Evolutionary conservation across 2,329 filamentous ascomycete genomes (phyloP).

Genomic region (Diaporthe destruens): DNA sequence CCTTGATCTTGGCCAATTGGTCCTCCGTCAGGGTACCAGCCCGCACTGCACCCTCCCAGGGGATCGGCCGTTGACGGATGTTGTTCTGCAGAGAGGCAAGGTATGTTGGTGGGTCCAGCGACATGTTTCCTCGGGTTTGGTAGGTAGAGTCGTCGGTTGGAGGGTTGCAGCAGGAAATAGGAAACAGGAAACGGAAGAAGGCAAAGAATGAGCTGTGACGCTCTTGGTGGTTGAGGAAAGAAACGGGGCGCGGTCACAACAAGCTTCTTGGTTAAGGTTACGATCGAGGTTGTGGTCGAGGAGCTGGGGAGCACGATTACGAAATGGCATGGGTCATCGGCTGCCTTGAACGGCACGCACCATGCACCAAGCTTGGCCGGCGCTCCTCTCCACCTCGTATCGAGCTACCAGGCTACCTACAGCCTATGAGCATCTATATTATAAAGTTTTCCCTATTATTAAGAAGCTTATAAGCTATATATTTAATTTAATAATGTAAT

Average conservation of each 20-base stretch:
- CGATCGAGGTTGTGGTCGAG: slow-evolving; percentile 2
- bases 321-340: slow-evolving; percentile 30
- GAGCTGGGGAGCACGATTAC: slow-evolving; percentile 34
- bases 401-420: background rate
- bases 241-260: slow-evolving; percentile 19
- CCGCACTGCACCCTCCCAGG: slow-evolving; percentile 96
- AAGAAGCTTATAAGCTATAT: too few species aligned
- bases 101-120: slow-evolving; percentile 91
- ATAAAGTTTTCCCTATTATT: too few species aligned
- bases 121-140: slow-evolving; percentile 69
- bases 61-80: slow-evolving; percentile 94
- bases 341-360: background rate
- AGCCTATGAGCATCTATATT: too few species aligned
- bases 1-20: slow-evolving; percentile 94
- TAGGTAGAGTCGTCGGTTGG: background rate
- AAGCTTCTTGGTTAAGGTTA: too few species aligned
- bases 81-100: slow-evolving; percentile 91
- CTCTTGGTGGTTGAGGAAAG: background rate
- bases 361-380: background rate
- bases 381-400: background rate
- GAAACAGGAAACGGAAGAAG: background rate
- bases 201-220: slow-evolving; percentile 1
- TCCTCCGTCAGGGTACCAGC: slow-evolving; percentile 94
- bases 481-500: too few species aligned
- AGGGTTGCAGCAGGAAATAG: too few species aligned